Evolutionary conservation across 192 early-diverging fungal genomes (phyloP), one percentile per base, ranked within the genome.

Genomic region (Coemansia umbellata): DNA sequence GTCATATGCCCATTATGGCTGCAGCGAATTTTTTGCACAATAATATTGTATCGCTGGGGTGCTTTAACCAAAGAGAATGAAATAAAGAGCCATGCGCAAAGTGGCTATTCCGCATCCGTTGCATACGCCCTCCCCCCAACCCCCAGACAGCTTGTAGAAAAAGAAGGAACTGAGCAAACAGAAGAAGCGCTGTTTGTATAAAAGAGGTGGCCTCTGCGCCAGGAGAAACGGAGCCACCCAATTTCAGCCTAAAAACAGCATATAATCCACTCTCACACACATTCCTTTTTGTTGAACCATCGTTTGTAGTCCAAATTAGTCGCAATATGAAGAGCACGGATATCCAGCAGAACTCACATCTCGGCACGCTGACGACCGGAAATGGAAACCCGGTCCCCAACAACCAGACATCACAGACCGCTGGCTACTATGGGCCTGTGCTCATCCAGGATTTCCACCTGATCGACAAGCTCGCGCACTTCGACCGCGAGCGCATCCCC

Each of bases 341-440:
- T 8, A 9, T 53, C 9, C 41, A 48, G 17, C 31, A 57, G 15
- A 31, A 45, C 37, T 18, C 37, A 8, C 31, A 23, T 37, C 50
- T 59, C 8, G 72, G 60, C 17, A 8, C 31, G 19, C 58, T 75
- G 31, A 78, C 80, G 7, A 78, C 74, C 8, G 78, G 81, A 56
- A 78, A 58, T 17, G 87, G 87, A 26, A 78, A 77, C 60, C 85
- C 85, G 10, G 84, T 86, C 28, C 65, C 77, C 19, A 84, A 80
- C 61, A 84, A 89, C 72, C 82, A 85, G 55, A 81, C 84, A 32
- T 78, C 82, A 2, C 56, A 78, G 50, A 60, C 40, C 74, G 82
- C 85, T 4, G 85, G 87, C 50, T 80, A 75, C 47, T 57, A 63
- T 40, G 79, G 80, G 1, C 74, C 78, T 7, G 84, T 87, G 54